Evolutionary conservation across 208 protist genomes (phyloP).

Genomic region (Leptomonas seymouri): DNA sequence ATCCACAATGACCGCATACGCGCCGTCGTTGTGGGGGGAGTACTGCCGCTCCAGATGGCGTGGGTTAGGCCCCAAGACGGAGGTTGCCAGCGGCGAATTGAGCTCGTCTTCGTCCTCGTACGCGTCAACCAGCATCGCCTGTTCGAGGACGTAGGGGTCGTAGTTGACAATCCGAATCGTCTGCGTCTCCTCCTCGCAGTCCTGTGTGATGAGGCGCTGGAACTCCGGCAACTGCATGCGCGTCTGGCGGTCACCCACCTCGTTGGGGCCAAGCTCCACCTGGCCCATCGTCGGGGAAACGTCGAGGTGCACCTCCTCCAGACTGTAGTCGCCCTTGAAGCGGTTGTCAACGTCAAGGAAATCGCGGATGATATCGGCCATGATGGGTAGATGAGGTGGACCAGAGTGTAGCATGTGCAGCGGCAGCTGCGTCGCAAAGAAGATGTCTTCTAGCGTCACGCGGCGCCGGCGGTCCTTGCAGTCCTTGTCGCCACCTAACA

Average conservation of each 20-base stretch:
- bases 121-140: conserved; percentile 80
- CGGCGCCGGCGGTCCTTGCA: conserved; percentile 75
- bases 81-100: conserved; percentile 61
- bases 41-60: conserved; percentile 41
- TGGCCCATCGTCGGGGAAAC: conserved; percentile 82
- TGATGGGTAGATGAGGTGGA: conserved; percentile 65
- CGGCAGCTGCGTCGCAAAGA: conserved; percentile 89
- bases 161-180: conserved; percentile 89
- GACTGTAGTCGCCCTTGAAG: conserved; percentile 84
- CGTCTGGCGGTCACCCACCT: conserved; percentile 84
- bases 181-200: conserved; percentile 80
- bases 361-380: conserved; percentile 84
- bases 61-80: conserved; percentile 50
- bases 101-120: conserved; percentile 77
- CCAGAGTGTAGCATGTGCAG: conserved; percentile 84
- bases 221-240: conserved; percentile 87
- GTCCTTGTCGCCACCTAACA: conserved; percentile 70
- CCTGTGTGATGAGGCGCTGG: conserved; percentile 69
- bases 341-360: conserved; percentile 91
- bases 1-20: conserved; percentile 84
- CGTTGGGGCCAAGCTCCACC: conserved; percentile 85
- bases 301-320: conserved; percentile 83
- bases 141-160: conserved; percentile 89
- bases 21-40: conserved; percentile 64
- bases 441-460: conserved; percentile 91